phyloP scores from a whole-genome alignment of 768 basidiomycete genomes.

The Naganishia vishniacii region DNA sequence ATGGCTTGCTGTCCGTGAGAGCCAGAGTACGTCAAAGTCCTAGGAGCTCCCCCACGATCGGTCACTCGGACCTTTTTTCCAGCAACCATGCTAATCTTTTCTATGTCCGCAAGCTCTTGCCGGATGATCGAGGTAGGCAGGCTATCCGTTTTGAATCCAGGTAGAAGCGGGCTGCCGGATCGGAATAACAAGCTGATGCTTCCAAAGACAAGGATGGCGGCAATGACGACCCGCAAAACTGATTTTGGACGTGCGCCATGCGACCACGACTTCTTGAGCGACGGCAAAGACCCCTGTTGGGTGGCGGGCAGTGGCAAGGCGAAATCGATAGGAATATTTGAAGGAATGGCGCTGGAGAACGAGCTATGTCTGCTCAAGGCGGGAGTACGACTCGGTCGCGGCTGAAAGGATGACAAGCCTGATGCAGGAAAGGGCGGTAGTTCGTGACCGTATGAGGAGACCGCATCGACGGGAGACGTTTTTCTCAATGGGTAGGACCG shows the following conservation, averaged over 20 bases:
- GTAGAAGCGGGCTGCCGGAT: background rate
- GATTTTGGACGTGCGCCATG: background rate
- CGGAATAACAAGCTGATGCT: background rate
- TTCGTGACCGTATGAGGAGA: background rate
- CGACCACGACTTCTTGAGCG: background rate
- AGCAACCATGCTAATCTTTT: constrained; percentile 6
- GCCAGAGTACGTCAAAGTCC: background rate
- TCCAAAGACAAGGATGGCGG: background rate
- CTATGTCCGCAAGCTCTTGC: constrained; percentile 4
- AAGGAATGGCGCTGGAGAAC: background rate
- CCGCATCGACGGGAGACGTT: background rate
- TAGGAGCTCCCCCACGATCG: background rate
- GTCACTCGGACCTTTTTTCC: constrained; percentile 13
- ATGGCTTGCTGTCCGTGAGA: background rate
- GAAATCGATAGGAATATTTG: background rate
- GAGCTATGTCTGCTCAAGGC: background rate
- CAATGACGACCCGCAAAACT: background rate
- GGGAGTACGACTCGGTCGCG: background rate
- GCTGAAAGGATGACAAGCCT: background rate
- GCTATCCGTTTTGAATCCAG: background rate
- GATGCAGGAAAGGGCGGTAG: constrained; percentile 8
- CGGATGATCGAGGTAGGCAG: background rate
- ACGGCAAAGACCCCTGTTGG: background rate
- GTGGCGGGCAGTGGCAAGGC: background rate
- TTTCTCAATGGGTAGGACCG: constrained; percentile 13